A percentile compares a stretch with the other conserved stretches of the same genome.
phyloP scores from a whole-genome alignment of 176 grass and related monocot species.

The Zoysia japonica region DNA sequence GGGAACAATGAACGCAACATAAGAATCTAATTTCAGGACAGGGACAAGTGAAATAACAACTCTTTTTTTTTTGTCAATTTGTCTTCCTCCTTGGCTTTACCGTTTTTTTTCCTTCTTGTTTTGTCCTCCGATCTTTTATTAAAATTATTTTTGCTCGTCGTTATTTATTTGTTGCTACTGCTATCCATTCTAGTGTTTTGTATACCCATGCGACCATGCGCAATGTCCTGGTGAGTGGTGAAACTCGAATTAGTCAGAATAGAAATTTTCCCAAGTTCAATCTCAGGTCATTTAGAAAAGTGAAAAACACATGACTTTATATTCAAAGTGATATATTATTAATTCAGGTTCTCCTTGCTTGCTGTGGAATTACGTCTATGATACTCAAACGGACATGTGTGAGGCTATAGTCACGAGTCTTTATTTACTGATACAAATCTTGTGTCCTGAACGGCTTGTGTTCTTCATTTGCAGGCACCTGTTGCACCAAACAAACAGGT shows the following conservation, averaged over 20 bases:
- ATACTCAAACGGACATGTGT: neutral
- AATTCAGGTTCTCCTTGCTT: neutral
- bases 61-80: neutral
- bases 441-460: neutral
- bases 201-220: too few relatives aligned
- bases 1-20: too few relatives aligned
- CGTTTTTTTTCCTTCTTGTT: neutral
- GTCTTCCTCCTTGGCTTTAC: neutral
- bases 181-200: too few relatives aligned
- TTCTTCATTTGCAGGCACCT: slow-evolving; percentile 60
- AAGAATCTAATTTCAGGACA: neutral
- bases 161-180: too few relatives aligned
- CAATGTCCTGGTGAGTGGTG: neutral
- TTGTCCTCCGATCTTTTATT: neutral
- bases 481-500: slow-evolving; percentile 77
- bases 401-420: neutral
- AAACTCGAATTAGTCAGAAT: neutral
- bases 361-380: neutral
- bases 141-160: neutral
- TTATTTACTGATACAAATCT: neutral
- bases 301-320: neutral
- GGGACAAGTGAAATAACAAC: slow-evolving; percentile 25
- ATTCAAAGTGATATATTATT: neutral
- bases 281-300: neutral
- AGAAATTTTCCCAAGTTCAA: neutral